Conservation (phyloP, 78 protist genomes). For the Carpediemonas membranifera region DNA sequence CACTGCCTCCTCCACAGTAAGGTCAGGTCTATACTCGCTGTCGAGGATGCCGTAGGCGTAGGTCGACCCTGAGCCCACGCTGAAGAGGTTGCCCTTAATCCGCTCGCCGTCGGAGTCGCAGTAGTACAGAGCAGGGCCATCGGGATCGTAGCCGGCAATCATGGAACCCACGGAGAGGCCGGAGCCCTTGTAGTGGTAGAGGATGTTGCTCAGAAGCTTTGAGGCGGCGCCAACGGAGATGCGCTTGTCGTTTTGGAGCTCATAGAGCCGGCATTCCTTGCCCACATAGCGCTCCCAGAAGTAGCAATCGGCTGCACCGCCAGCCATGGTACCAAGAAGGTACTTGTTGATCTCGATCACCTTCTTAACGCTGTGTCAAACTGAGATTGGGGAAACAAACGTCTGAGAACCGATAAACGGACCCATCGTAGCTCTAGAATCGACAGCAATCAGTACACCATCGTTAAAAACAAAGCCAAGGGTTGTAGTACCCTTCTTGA, state of each 20-base stretch:
- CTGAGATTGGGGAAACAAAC: too few species aligned
- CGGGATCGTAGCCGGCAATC: constrained; percentile 94
- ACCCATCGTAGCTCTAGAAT: constrained; percentile 92
- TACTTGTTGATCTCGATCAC: constrained; percentile 90
- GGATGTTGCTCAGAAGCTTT: constrained; percentile 84
- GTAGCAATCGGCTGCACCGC: constrained; percentile 99
- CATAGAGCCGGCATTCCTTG: constrained; percentile 69
- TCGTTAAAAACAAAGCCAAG: constrained; percentile 78
- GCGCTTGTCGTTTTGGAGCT: constrained; percentile 75
- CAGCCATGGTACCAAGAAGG: constrained; percentile 99
- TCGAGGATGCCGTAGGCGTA: constrained; percentile 99
- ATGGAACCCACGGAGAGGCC: constrained; percentile 97
- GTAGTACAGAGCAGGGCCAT: constrained; percentile 84
- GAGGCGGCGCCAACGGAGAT: constrained; percentile 97
- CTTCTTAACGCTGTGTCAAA: constrained; percentile 93
- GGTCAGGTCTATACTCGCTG: constrained; percentile 55
- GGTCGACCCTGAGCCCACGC: constrained; percentile 96
- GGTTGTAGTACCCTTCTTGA: constrained; percentile 99
- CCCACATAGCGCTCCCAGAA: constrained; percentile 94
- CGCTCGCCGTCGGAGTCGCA: constrained; percentile 93
- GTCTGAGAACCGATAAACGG: constrained; percentile 81
- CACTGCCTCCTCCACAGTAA: constrained; percentile 73
- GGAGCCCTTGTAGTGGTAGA: constrained; percentile 73
- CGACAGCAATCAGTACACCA: constrained; percentile 90
- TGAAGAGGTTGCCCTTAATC: constrained; percentile 66